These are phyloP conservation scores for Saturnispora sanitii DNA, from an alignment of 805 yeast genomes.

Conservation along the genomic window DNA sequence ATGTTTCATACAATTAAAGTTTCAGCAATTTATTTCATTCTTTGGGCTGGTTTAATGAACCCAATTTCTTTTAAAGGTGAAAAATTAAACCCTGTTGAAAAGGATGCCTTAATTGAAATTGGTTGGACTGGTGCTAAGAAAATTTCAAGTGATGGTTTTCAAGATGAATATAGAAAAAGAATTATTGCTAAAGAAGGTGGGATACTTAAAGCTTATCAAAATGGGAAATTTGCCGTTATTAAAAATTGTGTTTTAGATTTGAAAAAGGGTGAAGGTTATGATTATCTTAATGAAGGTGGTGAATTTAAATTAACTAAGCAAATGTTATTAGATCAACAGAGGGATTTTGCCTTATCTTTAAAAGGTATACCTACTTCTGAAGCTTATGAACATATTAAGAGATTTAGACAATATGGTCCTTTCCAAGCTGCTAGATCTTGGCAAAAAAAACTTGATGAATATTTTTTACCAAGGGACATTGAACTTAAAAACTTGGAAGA, in stretches of 20 bases:
- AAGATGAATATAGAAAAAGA: slow-evolving; percentile 54
- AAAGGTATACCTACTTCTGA: slow-evolving; percentile 30
- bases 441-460: slow-evolving; percentile 29
- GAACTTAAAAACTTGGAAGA: slow-evolving; percentile 11
- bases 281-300: slow-evolving; percentile 25
- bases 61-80: slow-evolving; percentile 47
- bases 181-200: slow-evolving; percentile 64
- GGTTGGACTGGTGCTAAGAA: slow-evolving; percentile 96
- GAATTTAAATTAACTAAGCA: slow-evolving; percentile 23
- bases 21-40: slow-evolving; percentile 40
- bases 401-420: slow-evolving; percentile 61
- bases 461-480: slow-evolving; percentile 29
- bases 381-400: slow-evolving; percentile 38
- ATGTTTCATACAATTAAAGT: slow-evolving; percentile 60
- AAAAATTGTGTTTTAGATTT: slow-evolving; percentile 51
- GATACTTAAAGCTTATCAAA: slow-evolving; percentile 62
- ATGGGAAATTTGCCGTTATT: slow-evolving; percentile 56
- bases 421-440: slow-evolving; percentile 37
- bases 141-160: slow-evolving; percentile 60
- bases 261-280: slow-evolving; percentile 75
- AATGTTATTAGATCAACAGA: slow-evolving; percentile 19
- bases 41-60: slow-evolving; percentile 68
- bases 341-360: slow-evolving; percentile 10
- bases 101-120: slow-evolving; percentile 48
- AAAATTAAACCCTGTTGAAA: slow-evolving; percentile 27